Evolutionary conservation across 2,329 filamentous ascomycete species (phyloP).

Genomic region (Teratosphaeria zuluensis): DNA sequence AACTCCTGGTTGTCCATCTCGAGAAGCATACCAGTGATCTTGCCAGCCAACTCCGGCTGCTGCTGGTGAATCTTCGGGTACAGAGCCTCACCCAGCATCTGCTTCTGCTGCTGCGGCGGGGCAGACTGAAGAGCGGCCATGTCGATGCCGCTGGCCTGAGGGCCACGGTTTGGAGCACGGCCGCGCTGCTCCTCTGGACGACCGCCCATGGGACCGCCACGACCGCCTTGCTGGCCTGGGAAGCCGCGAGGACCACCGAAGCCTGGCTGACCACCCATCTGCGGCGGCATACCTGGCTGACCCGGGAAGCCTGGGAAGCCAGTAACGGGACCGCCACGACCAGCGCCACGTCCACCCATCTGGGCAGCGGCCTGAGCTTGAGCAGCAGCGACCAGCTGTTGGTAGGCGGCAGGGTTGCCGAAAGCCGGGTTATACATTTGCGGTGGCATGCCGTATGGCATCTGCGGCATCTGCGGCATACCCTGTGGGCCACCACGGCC

Average conservation of each 20-base stretch:
- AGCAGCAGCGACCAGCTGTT: slow-evolving; percentile 56
- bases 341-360: slow-evolving; percentile 54
- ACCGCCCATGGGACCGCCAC: slow-evolving; percentile 26
- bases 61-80: slow-evolving; percentile 97
- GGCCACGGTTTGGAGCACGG: slow-evolving; percentile 28
- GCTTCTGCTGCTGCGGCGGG: slow-evolving; percentile 79
- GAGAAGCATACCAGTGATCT: slow-evolving; percentile 98
- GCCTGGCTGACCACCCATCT: slow-evolving; percentile 46
- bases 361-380: slow-evolving; percentile 51
- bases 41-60: slow-evolving; percentile 91
- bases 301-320: slow-evolving; percentile 59
- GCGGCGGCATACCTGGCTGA: slow-evolving; percentile 43
- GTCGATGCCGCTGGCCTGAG: slow-evolving; percentile 32
- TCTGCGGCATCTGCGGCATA: slow-evolving; percentile 77
- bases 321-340: slow-evolving; percentile 56
- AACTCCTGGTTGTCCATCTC: slow-evolving; percentile 98
- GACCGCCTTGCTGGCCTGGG: slow-evolving; percentile 18
- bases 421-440: slow-evolving; percentile 65
- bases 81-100: slow-evolving; percentile 92
- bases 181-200: slow-evolving; percentile 28
- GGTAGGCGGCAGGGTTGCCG: slow-evolving; percentile 61
- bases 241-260: slow-evolving; percentile 30
- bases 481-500: slow-evolving; percentile 69
- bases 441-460: slow-evolving; percentile 69
- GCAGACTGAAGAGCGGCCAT: slow-evolving; percentile 42